These are phyloP conservation scores for Yamadazyma sp. DNA, from an alignment of 1,139 yeast species.

Conservation along the genomic window DNA sequence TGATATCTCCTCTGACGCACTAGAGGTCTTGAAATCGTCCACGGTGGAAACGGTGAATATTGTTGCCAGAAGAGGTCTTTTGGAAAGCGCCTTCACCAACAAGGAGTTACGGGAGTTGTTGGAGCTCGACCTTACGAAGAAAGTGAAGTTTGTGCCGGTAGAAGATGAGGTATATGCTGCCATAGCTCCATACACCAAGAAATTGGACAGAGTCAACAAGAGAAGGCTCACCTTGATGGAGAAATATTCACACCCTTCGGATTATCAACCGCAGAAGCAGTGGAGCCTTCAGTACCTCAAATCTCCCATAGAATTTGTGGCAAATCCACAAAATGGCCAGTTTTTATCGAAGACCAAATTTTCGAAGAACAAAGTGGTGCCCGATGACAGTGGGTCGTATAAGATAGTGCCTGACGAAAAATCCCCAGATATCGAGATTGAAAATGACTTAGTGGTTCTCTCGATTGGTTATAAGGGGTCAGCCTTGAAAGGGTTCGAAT, in stretches of 20 bases:
- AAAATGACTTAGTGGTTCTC: slow-evolving; percentile 70
- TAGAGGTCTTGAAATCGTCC: slow-evolving; percentile 50
- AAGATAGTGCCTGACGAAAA: slow-evolving; percentile 45
- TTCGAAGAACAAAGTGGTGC: slow-evolving; percentile 42
- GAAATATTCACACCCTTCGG: slow-evolving; percentile 40
- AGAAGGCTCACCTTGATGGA: slow-evolving; percentile 66
- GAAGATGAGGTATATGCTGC: slow-evolving; percentile 42
- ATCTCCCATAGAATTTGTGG: slow-evolving; percentile 60
- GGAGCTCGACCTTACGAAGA: slow-evolving; percentile 53
- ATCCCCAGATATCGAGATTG: slow-evolving; percentile 25
- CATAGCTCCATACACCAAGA: slow-evolving; percentile 33
- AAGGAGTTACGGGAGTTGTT: slow-evolving; percentile 87
- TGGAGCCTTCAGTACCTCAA: slow-evolving; percentile 75
- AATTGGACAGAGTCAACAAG: slow-evolving; percentile 64
- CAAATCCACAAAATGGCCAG: slow-evolving; percentile 24
- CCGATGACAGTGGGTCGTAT: slow-evolving; percentile 31
- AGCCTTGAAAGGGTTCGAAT: slow-evolving; percentile 58
- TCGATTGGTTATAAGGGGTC: slow-evolving; percentile 84
- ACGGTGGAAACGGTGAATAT: slow-evolving; percentile 64
- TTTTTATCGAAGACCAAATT: slow-evolving; percentile 52
- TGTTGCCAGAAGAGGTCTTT: slow-evolving; percentile 82
- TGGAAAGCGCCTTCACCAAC: slow-evolving; percentile 86
- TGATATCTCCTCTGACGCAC: slow-evolving; percentile 70
- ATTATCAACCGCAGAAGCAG: slow-evolving; percentile 26
- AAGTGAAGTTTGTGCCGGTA: slow-evolving; percentile 56